Percentiles rank a stretch among this genome's conserved stretches.
These are phyloP conservation scores for Tillandsia fasciculata DNA, from an alignment of 176 grass and related monocot genomes.

Conservation along the genomic window DNA sequence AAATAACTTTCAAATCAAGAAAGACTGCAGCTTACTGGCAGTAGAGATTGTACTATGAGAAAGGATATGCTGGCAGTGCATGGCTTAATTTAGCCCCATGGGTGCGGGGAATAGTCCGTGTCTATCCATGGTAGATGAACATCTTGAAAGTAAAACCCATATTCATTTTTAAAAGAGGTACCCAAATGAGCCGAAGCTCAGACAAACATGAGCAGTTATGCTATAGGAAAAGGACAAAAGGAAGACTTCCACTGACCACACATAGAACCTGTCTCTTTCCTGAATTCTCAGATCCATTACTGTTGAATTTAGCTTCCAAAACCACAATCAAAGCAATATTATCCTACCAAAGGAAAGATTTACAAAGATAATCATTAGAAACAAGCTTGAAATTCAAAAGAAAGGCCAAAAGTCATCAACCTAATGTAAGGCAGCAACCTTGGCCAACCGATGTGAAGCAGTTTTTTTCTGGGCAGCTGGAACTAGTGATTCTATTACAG, in stretches of 20 bases:
- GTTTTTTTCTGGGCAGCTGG: constrained; percentile 70
- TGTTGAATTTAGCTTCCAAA: constrained; percentile 87
- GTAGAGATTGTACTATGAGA: too few species aligned
- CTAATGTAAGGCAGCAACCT: constrained; percentile 28
- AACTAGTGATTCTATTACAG: constrained; percentile 77
- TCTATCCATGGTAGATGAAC: too few species aligned
- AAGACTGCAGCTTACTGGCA: too few species aligned
- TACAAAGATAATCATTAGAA: constrained; percentile 6
- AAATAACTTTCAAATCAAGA: too few species aligned
- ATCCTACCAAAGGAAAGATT: constrained; percentile 45
- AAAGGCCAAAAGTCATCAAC: background rate
- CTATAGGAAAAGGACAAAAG: background rate
- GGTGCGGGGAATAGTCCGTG: too few species aligned
- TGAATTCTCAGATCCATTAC: constrained; percentile 74
- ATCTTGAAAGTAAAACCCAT: background rate
- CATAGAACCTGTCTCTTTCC: constrained; percentile 97
- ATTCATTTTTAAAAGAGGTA: background rate
- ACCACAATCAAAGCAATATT: constrained; percentile 92
- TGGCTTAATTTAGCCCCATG: too few species aligned
- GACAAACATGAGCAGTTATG: background rate
- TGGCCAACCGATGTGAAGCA: constrained; percentile 75
- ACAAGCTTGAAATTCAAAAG: background rate
- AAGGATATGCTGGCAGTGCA: too few species aligned
- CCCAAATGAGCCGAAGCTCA: background rate
- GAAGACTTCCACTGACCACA: constrained; percentile 49